A percentile compares a stretch with the other conserved stretches of the same genome.
Evolutionary conservation across 176 grass and related monocot species (phyloP).

Genomic region (Cenchrus purpureus): DNA sequence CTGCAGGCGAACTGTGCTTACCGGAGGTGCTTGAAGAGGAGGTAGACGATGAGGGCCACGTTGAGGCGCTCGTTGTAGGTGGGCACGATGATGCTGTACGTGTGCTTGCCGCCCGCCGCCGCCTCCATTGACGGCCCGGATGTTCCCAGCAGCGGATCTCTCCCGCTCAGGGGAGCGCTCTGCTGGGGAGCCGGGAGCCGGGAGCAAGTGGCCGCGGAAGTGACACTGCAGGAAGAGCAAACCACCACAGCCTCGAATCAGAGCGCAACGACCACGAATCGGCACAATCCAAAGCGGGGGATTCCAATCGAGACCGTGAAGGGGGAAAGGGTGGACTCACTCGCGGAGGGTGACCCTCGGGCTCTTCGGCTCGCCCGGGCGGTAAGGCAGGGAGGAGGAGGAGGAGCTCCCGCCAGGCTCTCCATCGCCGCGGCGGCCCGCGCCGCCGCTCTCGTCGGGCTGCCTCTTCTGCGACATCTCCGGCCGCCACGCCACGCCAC

Average conservation of each 20-base stretch:
- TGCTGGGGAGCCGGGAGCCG: no score
- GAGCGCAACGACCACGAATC: no score
- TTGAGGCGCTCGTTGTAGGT: constrained; percentile 98
- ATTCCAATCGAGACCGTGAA: background rate
- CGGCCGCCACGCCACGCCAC: background rate
- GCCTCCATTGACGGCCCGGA: background rate
- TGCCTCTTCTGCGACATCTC: constrained; percentile 84
- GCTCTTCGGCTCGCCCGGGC: constrained; percentile 48
- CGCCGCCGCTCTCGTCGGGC: constrained; percentile 47
- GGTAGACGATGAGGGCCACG: constrained; percentile 81
- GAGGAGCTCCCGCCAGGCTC: constrained; percentile 38
- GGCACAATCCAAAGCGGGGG: no score
- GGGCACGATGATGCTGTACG: constrained; percentile 85
- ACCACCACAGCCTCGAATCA: background rate
- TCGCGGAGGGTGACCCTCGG: constrained; percentile 59
- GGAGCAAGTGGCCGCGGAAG: no score
- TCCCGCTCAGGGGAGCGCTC: no score
- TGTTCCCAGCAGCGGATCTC: no score
- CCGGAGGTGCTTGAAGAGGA: constrained; percentile 89
- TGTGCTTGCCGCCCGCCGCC: constrained; percentile 28
- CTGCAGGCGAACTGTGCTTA: background rate
- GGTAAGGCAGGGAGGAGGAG: constrained; percentile 24
- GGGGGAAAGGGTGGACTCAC: constrained; percentile 2
- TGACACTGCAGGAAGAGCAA: no score
- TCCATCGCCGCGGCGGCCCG: background rate